Conservation (phyloP, 2,329 filamentous ascomycete species). For the Domatiomyces globalis region DNA sequence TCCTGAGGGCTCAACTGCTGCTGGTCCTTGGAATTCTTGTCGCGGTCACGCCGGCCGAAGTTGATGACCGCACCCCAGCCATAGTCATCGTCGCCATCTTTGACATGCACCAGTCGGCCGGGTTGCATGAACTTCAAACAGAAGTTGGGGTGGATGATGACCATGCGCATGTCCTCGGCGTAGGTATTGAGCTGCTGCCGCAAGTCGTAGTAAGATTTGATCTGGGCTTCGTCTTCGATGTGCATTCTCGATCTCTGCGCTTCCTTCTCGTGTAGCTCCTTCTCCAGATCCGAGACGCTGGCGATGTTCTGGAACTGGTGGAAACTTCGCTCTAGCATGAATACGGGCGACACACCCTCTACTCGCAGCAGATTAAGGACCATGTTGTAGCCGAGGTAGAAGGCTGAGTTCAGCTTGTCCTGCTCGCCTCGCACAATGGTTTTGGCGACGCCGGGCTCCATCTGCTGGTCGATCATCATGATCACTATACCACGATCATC, state of each 20-base stretch:
- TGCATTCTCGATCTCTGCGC: conserved; percentile 55
- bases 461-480: conserved; percentile 97
- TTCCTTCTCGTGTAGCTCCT: conserved; percentile 66
- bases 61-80: conserved; percentile 88
- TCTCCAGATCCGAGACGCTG: conserved; percentile 69
- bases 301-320: conserved; percentile 96
- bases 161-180: conserved; percentile 74
- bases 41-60: conserved; percentile 49
- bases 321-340: conserved; percentile 97
- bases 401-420: conserved; percentile 92
- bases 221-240: conserved; percentile 72
- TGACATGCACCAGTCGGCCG: conserved; percentile 78
- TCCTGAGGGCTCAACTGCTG: conserved; percentile 62
- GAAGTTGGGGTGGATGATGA: conserved; percentile 85
- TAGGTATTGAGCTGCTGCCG: conserved; percentile 72
- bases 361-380: conserved; percentile 90
- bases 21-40: conserved; percentile 51
- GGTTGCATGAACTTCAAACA: conserved; percentile 71
- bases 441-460: conserved; percentile 87
- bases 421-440: conserved; percentile 93
- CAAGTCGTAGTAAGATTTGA: conserved; percentile 89
- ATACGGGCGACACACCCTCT: conserved; percentile 98
- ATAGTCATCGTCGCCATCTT: conserved; percentile 66
- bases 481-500: conserved; percentile 98
- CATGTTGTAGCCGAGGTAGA: conserved; percentile 98